phyloP scores from a whole-genome alignment of 2,329 filamentous ascomycete species.

The Penicillium sp. region DNA sequence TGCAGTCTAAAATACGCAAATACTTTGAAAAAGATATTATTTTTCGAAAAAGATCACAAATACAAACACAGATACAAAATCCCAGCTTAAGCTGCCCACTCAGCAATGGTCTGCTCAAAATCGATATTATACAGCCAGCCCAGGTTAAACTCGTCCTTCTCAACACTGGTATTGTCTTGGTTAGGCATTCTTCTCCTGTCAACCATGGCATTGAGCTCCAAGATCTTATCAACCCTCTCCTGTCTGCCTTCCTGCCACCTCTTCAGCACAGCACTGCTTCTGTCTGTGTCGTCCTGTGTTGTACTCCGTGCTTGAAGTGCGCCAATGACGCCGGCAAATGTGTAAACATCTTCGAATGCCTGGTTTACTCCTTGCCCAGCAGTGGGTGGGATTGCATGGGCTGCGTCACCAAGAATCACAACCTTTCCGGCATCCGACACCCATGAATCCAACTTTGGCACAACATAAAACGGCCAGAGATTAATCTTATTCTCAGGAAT shows the following conservation, averaged over 20 bases:
- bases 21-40: no score
- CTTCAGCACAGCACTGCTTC: not conserved
- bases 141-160: conserved; percentile 7
- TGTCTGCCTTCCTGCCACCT: conserved; percentile 9
- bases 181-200: conserved; percentile 8
- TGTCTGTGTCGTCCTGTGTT: not conserved
- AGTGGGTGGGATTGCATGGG: conserved; percentile 59
- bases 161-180: not conserved
- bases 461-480: conserved; percentile 13
- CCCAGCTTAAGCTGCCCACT: not conserved
- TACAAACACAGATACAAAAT: no score
- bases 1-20: no score
- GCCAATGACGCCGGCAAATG: conserved; percentile 39
- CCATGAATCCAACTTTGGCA: conserved; percentile 13
- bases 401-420: conserved; percentile 51
- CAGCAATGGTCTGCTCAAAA: conserved; percentile 3
- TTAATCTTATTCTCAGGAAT: conserved; percentile 7
- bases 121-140: conserved; percentile 8
- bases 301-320: not conserved
- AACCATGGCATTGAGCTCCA: conserved; percentile 11
- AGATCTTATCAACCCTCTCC: conserved; percentile 6
- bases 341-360: conserved; percentile 53
- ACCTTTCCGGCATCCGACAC: not conserved
- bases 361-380: conserved; percentile 58
- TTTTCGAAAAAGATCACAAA: not conserved